phyloP scores from a whole-genome alignment of 768 basidiomycete genomes.

The Rossbeevera mucosa region DNA sequence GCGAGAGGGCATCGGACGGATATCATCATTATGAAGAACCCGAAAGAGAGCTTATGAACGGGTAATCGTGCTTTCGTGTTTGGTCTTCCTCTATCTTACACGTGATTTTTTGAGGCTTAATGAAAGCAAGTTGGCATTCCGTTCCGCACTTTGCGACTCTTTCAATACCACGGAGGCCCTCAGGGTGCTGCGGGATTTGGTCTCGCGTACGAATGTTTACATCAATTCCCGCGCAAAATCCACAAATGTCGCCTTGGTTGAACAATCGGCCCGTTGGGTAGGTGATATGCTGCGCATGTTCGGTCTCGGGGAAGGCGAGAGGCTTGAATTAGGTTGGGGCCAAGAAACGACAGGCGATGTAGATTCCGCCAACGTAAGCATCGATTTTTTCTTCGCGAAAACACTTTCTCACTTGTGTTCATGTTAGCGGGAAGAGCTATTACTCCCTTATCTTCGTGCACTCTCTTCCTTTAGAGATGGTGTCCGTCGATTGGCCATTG shows the following conservation, averaged over 20 bases:
- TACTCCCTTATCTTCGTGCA: conserved; percentile 85
- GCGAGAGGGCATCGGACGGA: conserved; percentile 50
- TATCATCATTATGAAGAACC: conserved; percentile 58
- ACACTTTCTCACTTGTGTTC: background rate
- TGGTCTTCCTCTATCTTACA: conserved; percentile 10
- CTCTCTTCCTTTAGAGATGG: conserved; percentile 91
- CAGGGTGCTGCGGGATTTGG: conserved; percentile 69
- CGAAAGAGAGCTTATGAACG: conserved; percentile 65
- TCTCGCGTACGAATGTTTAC: conserved; percentile 85
- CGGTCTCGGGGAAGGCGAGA: conserved; percentile 70
- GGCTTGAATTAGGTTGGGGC: conserved; percentile 81
- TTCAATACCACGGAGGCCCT: conserved; percentile 92
- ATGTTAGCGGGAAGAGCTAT: conserved; percentile 68
- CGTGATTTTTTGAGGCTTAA: conserved; percentile 51
- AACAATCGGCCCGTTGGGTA: conserved; percentile 62
- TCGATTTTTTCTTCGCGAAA: conserved; percentile 1
- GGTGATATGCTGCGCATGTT: conserved; percentile 74
- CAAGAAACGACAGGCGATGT: conserved; percentile 44
- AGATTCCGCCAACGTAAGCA: conserved; percentile 43
- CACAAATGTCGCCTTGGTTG: conserved; percentile 59
- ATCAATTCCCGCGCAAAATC: conserved; percentile 61
- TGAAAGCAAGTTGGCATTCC: conserved; percentile 72
- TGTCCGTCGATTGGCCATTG: conserved; percentile 77
- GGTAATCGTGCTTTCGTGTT: conserved; percentile 38
- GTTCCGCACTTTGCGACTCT: conserved; percentile 87